Base-by-base conservation (phyloP, 2,329 filamentous ascomycete genomes). In the Grosmannia penicillata region DNA sequence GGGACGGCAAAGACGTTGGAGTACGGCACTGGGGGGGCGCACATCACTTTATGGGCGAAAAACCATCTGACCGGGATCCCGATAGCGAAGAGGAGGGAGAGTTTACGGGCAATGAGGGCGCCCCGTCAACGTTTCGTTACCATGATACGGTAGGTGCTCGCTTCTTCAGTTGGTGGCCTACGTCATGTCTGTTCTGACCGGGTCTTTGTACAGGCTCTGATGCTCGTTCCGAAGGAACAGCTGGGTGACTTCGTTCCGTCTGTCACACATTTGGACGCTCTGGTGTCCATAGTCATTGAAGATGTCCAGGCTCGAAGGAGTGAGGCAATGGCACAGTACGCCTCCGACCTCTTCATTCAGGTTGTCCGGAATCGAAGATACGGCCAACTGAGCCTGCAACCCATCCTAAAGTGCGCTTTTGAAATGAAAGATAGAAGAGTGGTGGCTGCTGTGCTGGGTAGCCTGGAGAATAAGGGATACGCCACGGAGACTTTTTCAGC, bases 21-120 rank as follows among this genome's bases (percentile, higher is more conserved):
- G 5, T 14, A 9, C 4, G 15, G 13, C 13, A 26, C 4, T 1
- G 14, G 2, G 33, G 13, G 15, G n/a, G 18, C 17, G 33, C 3
- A 17, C 4, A 27, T 19, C 23, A 43, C 49, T 6, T 29, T 8
- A 25, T 51, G n/a, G 44, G 45, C 25, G 17, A 5, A 8, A 24
- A 37, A 10, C 38, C 35, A 22, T 36, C 25, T 17, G 21, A 33
- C 14, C 10, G 39, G 18, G 5, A 13, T 3, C 33, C 45, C 10
- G 43, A 45, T 37, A 38, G 34, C 13, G 33, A 36, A 27, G 38
- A 43, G 5, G 43, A 42, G 29, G 45, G 41, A 22, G 31, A 33
- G 18, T 42, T 33, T 18, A 45, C 36, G 2, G 40, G 45, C 11
- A 45, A 45, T 26, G 45, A 43, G 26, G 23, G 33, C 21, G 15